Evolutionary conservation across 805 yeast species (phyloP), one percentile per base, ranked within the genome.

Genomic region (Wickerhamiella allomyrinae): DNA sequence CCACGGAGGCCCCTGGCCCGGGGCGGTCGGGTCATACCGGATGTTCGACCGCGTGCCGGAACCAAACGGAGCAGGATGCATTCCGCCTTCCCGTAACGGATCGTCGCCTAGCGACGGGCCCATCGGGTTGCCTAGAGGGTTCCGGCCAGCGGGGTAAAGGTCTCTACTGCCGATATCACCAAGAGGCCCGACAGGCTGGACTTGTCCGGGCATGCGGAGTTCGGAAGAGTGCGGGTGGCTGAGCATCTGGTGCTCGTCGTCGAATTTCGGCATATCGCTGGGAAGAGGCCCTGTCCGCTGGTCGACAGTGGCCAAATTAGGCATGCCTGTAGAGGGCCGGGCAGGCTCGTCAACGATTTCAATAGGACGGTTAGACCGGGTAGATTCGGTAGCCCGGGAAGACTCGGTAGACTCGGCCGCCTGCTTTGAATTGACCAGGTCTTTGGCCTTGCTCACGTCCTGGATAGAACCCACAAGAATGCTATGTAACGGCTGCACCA

Each of bases 221-320:
- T 25, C 29, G 5, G 34, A 29, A 7, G 33, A 39, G 5, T 45
- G 34, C 7, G 46, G 40, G 7, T 34, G 17, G 45, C 43, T 20
- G 5, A 22, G 39, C 35, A 61, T 46, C 37, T 59, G 58, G 41
- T 57, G 57, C 43, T 65, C 69, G 49, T 69, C 72, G 34, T 70
- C 74, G 48, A 69, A 64, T 6, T 63, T 67, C 1, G 69, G 69
- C 6, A 63, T 63, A 2, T 51, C 52, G 4, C 54, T 53, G 3
- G 58, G 48, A 13, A 15, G 25, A 17, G 17, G 31, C 17, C 15
- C 17, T 27, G 15, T 48, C 47, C 2, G 43, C n/a, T 15, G 44
- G 21, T 10, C 20, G 20, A n/a, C 20, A 17, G 9, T 21, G 22
- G n/a, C 19, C 39, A 15, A 23, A 21, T 19, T 27, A 9, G 42